Evolutionary conservation across 805 yeast species (phyloP).

Genomic region (Metschnikowia similis): DNA sequence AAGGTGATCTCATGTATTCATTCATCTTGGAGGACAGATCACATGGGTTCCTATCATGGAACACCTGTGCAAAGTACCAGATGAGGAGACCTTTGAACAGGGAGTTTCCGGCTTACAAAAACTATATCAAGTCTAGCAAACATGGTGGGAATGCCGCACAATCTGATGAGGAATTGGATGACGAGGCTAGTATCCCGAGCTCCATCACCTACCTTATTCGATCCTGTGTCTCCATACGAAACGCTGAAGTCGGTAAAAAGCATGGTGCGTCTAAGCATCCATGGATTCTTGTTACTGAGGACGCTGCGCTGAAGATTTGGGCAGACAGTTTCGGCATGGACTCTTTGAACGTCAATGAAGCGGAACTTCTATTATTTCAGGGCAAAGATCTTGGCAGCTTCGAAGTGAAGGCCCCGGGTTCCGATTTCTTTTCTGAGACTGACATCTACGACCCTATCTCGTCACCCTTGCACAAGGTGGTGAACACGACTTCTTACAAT

Average conservation of each 20-base stretch:
- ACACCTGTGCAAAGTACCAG: slow-evolving; percentile 42
- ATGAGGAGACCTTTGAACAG: slow-evolving; percentile 31
- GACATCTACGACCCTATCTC: slow-evolving; percentile 11
- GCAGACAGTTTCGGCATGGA: slow-evolving; percentile 49
- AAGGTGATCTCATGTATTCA: slow-evolving; percentile 12
- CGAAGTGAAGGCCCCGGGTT: slow-evolving; percentile 25
- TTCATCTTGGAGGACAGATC: slow-evolving; percentile 37
- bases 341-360: slow-evolving; percentile 49
- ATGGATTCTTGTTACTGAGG: slow-evolving; percentile 66
- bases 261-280: slow-evolving; percentile 21
- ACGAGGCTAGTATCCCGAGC: slow-evolving; percentile 1
- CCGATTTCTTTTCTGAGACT: slow-evolving; percentile 16
- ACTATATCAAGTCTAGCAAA: background rate
- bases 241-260: slow-evolving; percentile 31
- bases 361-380: slow-evolving; percentile 40
- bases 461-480: slow-evolving; percentile 11
- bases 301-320: slow-evolving; percentile 50
- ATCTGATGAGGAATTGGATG: background rate
- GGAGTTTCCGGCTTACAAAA: slow-evolving; percentile 44
- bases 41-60: slow-evolving; percentile 50
- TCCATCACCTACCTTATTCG: slow-evolving; percentile 34
- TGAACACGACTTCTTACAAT: slow-evolving; percentile 14
- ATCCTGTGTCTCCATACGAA: slow-evolving; percentile 54
- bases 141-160: background rate
- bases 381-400: slow-evolving; percentile 32